Base-by-base conservation (phyloP, 495 filamentous ascomycete species). In the Aspergillus olivimuriae region DNA sequence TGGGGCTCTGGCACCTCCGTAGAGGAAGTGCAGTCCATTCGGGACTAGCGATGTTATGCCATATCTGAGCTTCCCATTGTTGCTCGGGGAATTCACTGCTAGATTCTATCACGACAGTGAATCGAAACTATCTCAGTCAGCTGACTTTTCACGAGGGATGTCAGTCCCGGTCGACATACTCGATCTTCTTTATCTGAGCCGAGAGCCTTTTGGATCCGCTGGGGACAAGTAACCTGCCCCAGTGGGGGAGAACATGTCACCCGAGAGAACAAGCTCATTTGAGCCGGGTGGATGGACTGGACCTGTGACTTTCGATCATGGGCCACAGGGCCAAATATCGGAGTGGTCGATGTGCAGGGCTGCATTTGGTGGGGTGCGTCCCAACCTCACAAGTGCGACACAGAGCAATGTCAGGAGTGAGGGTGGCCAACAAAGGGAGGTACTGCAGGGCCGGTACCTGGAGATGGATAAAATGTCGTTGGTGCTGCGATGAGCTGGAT, bases 71-170 rank as follows among this genome's bases (percentile, higher is more conserved):
- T 55, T 92, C 75, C 84, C 85, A 94, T 30, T 62, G 45, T 48
- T 82, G 73, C 5, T 75, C 55, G 1, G 69, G 69, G 23, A 77
- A 70, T 38, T 62, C 66, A 24, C 56, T 70, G 34, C 75, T 79
- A 17, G 80, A 76, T 46, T 89, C 85, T 21, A 95, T 65, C n/a
- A 87, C 62, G 12, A 87, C 85, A 12, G 76, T 80, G 47, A 92
- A 84, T 15, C 22, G 15, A 14, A 28, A 10, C 1, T 26, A 20
- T 10, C 11, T 11, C 24, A 6, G 24, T 28, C 7, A 6, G 19
- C n/a, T n/a, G n/a, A n/a, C n/a, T n/a, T n/a, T n/a, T n/a, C n/a
- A n/a, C n/a, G n/a, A n/a, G n/a, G n/a, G n/a, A n/a, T n/a, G n/a
- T n/a, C n/a, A n/a, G 11, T 9, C 9, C 15, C 14, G n/a, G 5